Base-by-base conservation (phyloP, 805 yeast species). In the Candida alai region DNA sequence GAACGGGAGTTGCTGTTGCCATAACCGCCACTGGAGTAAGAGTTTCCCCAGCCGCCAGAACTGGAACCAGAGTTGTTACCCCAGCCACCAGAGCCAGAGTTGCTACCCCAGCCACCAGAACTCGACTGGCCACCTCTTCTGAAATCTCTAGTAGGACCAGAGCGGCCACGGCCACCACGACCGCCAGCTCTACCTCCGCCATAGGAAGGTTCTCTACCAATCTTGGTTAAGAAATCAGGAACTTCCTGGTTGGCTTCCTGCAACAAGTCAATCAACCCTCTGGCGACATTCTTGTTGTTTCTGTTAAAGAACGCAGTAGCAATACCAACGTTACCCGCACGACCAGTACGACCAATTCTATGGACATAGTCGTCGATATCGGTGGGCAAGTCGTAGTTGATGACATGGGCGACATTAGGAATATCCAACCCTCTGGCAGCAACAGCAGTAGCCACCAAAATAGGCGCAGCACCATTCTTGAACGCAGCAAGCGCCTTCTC, bases 351-450 rank as follows among this genome's bases (percentile, higher is more conserved):
- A 78, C 98, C 98, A 60, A 93, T 93, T 74, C 98, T 85, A 74
- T 93, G 98, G 40, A 93, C 98, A 60, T 93, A 93, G 68, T 93
- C 98, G 65, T 93, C 98, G 56, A 93, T 84, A 65, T 93, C 97
- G 59, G 83, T 73, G 62, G 98, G 98, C 62, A 93, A 74, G 62
- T 93, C 98, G 64, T 84, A 93, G 78, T 93, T 93, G 68, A 93
- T 83, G 57, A 93, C 98, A 61, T 90, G 97, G 31, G 94, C 83
- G 52, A 93, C 98, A 62, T 93, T 93, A 62, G 98, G 97, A 74
- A 93, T 93, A 78, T 93, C 98, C 67, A 93, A 79, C 75, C 98
- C 98, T 82, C 98, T 87, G 41, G 97, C 97, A 49, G 98, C 98
- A 51, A 93, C 98, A 36, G 98, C 98, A 49, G 99, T 93, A 33